A percentile compares a stretch with the other conserved stretches of the same genome.
These are phyloP conservation scores for Styphnolobium japonicum DNA, from an alignment of 306 rosid species.

Conservation along the genomic window DNA sequence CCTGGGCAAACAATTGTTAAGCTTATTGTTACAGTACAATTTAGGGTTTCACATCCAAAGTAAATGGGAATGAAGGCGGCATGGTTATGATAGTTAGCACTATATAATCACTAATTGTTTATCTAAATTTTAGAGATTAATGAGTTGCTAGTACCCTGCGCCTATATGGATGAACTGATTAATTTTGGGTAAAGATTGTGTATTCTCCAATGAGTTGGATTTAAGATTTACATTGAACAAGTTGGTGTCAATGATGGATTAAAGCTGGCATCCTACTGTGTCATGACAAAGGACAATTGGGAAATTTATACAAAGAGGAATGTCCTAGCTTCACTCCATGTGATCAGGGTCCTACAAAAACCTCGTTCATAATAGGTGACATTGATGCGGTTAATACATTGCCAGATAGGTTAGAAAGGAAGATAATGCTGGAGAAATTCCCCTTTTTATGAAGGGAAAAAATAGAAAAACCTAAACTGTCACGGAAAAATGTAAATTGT, in stretches of 20 bases:
- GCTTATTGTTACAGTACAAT: background rate
- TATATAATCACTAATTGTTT: background rate
- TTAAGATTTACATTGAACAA: background rate
- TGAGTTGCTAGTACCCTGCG: background rate
- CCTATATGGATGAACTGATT: background rate
- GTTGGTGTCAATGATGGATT: background rate
- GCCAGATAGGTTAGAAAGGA: background rate
- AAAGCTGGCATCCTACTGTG: background rate
- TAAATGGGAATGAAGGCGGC: background rate
- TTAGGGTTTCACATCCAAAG: background rate
- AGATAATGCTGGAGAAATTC: background rate
- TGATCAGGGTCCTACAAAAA: too few relatives aligned
- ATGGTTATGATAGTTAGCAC: background rate
- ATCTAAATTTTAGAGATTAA: background rate
- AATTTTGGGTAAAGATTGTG: background rate
- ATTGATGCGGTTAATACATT: background rate
- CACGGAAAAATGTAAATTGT: background rate
- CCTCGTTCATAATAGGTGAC: background rate
- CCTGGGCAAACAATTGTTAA: background rate
- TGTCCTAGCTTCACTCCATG: too few relatives aligned
- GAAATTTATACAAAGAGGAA: background rate
- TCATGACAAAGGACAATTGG: background rate
- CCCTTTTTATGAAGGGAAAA: too few relatives aligned
- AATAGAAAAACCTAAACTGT: background rate
- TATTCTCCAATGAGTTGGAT: background rate